phyloP scores from a whole-genome alignment of 2,329 filamentous ascomycete genomes.

The Verticillium longisporum region DNA sequence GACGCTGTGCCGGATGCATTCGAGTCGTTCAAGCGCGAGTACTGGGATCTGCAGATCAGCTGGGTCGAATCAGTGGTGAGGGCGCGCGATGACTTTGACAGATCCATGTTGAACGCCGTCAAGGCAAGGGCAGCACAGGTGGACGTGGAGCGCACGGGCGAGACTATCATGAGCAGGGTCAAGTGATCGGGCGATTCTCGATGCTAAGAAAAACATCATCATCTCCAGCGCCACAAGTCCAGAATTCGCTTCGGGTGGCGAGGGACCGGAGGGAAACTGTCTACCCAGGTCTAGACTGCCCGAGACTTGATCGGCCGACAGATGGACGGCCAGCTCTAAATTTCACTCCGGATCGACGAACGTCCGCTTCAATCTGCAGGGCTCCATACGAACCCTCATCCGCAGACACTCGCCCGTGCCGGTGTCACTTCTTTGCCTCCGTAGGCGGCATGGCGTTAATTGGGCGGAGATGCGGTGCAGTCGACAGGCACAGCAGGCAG shows the following conservation, averaged over 20 bases:
- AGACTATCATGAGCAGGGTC: constrained; percentile 93
- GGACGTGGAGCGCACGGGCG: constrained; percentile 69
- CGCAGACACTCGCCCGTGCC: too few species aligned
- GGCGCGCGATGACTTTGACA: constrained; percentile 86
- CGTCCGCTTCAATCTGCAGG: too few species aligned
- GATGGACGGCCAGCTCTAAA: neutral
- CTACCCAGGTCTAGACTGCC: neutral
- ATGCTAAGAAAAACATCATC: neutral
- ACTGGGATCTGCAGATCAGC: constrained; percentile 89
- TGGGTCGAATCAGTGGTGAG: constrained; percentile 94
- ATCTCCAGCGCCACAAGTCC: neutral
- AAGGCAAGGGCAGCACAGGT: constrained; percentile 83
- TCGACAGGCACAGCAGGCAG: neutral
- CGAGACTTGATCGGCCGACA: neutral
- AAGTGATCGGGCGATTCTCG: constrained; percentile 46
- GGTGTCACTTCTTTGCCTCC: neutral
- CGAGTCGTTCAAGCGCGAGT: constrained; percentile 72
- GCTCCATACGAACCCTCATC: too few species aligned
- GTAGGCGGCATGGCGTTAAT: neutral
- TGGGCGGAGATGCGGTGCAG: neutral
- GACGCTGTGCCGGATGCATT: constrained; percentile 70
- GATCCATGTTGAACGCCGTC: constrained; percentile 78
- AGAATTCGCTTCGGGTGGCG: neutral
- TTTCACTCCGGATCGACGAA: neutral
- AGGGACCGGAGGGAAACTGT: neutral